phyloP scores from a whole-genome alignment of 202 grass and related monocot genomes.

The Saccharum hybrid region DNA sequence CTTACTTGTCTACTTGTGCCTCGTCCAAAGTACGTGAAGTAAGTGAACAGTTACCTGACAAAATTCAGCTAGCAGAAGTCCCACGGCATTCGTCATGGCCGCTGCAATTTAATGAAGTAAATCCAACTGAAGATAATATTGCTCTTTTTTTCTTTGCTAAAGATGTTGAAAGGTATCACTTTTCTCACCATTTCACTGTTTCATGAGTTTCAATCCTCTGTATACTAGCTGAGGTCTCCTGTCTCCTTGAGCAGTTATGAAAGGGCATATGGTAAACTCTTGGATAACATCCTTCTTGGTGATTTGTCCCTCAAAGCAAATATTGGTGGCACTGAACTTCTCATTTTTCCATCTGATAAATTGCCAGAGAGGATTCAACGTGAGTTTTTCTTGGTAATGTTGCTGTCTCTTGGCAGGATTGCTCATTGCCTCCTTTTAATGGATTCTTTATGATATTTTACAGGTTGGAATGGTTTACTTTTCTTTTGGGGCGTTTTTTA shows the following conservation, averaged over 20 bases:
- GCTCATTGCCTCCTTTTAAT: slow-evolving; percentile 35
- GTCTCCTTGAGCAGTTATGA: slow-evolving; percentile 66
- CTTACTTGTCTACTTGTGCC: slow-evolving; percentile 70
- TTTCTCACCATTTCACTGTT: slow-evolving; percentile 32
- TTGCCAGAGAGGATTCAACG: slow-evolving; percentile 75
- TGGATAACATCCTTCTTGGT: slow-evolving; percentile 69
- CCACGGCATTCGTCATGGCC: slow-evolving; percentile 69
- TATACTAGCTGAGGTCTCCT: slow-evolving; percentile 36
- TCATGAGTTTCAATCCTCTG: slow-evolving; percentile 20
- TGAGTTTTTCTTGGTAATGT: slow-evolving; percentile 54
- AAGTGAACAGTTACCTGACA: slow-evolving; percentile 67
- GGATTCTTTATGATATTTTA: slow-evolving; percentile 39
- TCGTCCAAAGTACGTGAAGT: slow-evolving; percentile 74
- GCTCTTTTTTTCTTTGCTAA: slow-evolving; percentile 98
- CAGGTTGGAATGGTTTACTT: slow-evolving; percentile 92
- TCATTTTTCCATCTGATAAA: slow-evolving; percentile 89
- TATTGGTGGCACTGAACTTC: slow-evolving; percentile 70
- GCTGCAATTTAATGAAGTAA: slow-evolving; percentile 62
- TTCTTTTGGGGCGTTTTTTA: slow-evolving; percentile 93
- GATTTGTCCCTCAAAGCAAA: slow-evolving; percentile 76
- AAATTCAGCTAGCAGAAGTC: slow-evolving; percentile 75
- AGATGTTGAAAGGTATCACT: slow-evolving; percentile 75
- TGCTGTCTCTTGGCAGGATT: slow-evolving; percentile 25
- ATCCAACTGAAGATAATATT: slow-evolving; percentile 77
- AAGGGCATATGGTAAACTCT: slow-evolving; percentile 67